A percentile compares a stretch with the other conserved stretches of the same genome.
These are phyloP conservation scores for Russula brevipes DNA, from an alignment of 768 basidiomycete species.

Conservation along the genomic window DNA sequence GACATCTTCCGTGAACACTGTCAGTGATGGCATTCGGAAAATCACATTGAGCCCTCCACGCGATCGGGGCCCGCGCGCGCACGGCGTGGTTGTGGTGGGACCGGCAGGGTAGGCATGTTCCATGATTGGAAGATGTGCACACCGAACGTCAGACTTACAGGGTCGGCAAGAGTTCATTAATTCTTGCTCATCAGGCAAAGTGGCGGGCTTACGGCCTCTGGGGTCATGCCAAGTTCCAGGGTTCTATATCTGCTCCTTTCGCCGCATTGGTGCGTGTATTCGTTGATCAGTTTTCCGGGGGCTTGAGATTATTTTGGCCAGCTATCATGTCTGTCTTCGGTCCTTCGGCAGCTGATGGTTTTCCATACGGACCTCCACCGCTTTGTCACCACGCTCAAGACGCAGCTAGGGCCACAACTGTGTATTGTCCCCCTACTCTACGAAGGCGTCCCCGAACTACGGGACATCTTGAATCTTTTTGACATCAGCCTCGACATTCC, in stretches of 20 bases:
- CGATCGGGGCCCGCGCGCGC: conserved; percentile 44
- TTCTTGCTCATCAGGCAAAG: conserved; percentile 64
- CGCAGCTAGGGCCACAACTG: conserved; percentile 62
- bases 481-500: conserved; percentile 48
- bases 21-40: conserved; percentile 43
- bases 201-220: conserved; percentile 69
- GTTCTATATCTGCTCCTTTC: conserved; percentile 61
- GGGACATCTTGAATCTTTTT: conserved; percentile 54
- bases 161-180: conserved; percentile 71
- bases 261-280: conserved; percentile 47
- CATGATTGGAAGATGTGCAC: neutral
- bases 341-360: conserved; percentile 68
- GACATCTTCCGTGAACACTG: conserved; percentile 27
- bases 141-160: conserved; percentile 30
- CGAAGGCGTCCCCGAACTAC: conserved; percentile 64
- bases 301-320: conserved; percentile 28
- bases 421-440: conserved; percentile 66
- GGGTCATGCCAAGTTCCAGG: conserved; percentile 73
- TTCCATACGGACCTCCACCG: conserved; percentile 65
- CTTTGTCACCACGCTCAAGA: conserved; percentile 54
- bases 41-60: conserved; percentile 41
- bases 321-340: conserved; percentile 65
- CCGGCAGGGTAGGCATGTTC: conserved; percentile 51
- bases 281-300: neutral
- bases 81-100: conserved; percentile 57